phyloP scores from a whole-genome alignment of 495 filamentous ascomycete genomes.

The Rhypophila decipiens region DNA sequence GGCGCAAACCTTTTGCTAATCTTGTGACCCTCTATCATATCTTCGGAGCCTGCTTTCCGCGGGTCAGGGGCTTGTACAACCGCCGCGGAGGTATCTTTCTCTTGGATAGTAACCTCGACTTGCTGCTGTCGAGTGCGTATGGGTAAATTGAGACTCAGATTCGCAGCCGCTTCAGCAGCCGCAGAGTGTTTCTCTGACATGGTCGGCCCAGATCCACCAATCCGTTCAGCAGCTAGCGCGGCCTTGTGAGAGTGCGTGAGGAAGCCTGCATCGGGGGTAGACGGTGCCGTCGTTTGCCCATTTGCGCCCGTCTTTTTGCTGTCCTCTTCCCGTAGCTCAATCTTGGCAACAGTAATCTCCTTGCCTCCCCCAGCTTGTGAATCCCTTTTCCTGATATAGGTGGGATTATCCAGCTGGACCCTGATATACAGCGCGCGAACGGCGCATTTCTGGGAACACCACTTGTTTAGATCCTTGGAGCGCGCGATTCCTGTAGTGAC shows the following conservation, averaged over 20 bases:
- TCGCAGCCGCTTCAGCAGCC: conserved; percentile 2
- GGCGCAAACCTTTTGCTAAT: no score
- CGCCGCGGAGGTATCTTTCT: conserved; percentile 34
- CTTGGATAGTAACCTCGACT: conserved; percentile 40
- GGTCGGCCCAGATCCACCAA: conserved; percentile 14
- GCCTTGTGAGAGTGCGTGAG: neutral
- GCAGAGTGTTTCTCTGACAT: neutral
- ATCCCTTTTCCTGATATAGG: conserved; percentile 9
- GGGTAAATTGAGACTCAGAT: no score
- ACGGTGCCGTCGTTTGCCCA: neutral
- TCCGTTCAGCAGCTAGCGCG: conserved; percentile 41
- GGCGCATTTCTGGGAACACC: conserved; percentile 79
- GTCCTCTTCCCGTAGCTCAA: conserved; percentile 34
- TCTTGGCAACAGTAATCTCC: conserved; percentile 17
- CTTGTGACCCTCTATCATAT: conserved; percentile 43
- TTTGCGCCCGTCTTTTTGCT: conserved; percentile 1
- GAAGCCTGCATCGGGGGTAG: neutral
- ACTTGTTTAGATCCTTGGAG: conserved; percentile 67
- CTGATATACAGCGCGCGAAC: conserved; percentile 74
- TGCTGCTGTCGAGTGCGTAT: no score
- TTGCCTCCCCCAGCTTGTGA: neutral
- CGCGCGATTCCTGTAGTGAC: conserved; percentile 35
- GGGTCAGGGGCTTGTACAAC: conserved; percentile 24
- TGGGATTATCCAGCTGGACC: conserved; percentile 61
- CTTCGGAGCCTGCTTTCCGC: neutral